A percentile compares a stretch with the other conserved stretches of the same genome.
Evolutionary conservation across 129 eudicot genomes (phyloP).

Genomic region (Scalesia atractyloides): DNA sequence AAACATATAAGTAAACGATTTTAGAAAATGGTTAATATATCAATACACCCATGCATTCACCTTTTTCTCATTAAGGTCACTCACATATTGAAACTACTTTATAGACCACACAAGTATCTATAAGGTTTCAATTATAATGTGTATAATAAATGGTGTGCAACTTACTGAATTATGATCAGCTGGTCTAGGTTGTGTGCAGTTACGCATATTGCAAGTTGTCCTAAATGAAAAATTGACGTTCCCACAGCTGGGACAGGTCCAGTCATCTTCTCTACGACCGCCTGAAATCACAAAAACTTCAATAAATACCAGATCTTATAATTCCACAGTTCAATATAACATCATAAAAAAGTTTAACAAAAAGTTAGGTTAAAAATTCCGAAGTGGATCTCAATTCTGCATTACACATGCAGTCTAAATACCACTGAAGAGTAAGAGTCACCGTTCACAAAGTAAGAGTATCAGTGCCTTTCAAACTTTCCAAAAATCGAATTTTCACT

Average conservation of each 20-base stretch:
- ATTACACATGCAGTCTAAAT: background rate
- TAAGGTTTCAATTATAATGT: background rate
- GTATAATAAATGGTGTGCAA: conserved; percentile 11
- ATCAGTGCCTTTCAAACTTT: background rate
- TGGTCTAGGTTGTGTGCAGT: conserved; percentile 93
- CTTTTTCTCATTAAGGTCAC: background rate
- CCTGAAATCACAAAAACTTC: conserved; percentile 50
- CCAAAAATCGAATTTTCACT: background rate
- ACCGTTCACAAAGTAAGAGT: background rate
- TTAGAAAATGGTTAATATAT: background rate
- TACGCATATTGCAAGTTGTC: conserved; percentile 96
- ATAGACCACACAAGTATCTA: background rate
- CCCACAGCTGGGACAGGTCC: conserved; percentile 98
- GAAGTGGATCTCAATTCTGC: background rate
- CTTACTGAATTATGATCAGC: conserved; percentile 92
- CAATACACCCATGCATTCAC: background rate
- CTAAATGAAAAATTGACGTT: conserved; percentile 94
- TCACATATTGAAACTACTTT: conserved; percentile 5
- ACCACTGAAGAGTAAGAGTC: conserved; percentile 1
- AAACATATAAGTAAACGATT: background rate
- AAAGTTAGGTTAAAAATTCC: background rate
- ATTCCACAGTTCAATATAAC: background rate
- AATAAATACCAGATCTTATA: background rate
- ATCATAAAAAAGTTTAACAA: background rate
- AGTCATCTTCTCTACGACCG: conserved; percentile 95